Percentiles rank a stretch among this genome's conserved stretches.
phyloP scores from a whole-genome alignment of 2,329 filamentous ascomycete species.

The Fusarium udum region DNA sequence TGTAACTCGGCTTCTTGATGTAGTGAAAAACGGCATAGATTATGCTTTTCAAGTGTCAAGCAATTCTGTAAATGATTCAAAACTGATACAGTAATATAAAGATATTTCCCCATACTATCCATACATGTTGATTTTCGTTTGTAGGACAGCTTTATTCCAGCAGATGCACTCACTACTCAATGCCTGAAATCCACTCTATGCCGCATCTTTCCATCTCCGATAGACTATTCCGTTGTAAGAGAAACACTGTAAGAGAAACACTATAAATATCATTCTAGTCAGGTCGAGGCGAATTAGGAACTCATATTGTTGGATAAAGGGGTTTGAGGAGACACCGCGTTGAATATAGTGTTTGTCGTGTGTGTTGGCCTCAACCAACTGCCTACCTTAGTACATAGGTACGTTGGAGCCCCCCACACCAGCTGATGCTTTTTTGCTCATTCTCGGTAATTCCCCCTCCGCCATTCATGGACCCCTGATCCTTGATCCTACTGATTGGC shows the following conservation, averaged over 20 bases:
- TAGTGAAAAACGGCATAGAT: not conserved
- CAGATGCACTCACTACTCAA: not conserved
- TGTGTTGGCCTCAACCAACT: not conserved
- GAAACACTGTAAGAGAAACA: not conserved
- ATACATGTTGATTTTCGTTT: not conserved
- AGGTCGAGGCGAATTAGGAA: not conserved
- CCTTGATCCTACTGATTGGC: constrained; percentile 19
- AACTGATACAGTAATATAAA: not conserved
- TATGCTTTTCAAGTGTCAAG: not conserved
- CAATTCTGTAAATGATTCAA: not conserved
- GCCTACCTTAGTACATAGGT: not conserved
- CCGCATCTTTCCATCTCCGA: not conserved
- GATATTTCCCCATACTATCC: not conserved
- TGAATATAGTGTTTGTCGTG: not conserved
- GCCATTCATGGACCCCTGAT: constrained; percentile 17
- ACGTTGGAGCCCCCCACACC: constrained; percentile 16
- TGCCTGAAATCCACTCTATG: not conserved
- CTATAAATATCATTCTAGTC: not conserved
- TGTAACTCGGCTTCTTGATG: not conserved
- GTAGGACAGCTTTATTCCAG: not conserved
- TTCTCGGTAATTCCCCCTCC: constrained; percentile 12
- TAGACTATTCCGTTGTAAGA: not conserved
- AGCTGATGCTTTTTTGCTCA: constrained; percentile 21
- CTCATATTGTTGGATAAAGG: not conserved
- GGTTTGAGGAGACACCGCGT: not conserved